phyloP scores from a whole-genome alignment of 257 asterid species.

The Datura wrightii region DNA sequence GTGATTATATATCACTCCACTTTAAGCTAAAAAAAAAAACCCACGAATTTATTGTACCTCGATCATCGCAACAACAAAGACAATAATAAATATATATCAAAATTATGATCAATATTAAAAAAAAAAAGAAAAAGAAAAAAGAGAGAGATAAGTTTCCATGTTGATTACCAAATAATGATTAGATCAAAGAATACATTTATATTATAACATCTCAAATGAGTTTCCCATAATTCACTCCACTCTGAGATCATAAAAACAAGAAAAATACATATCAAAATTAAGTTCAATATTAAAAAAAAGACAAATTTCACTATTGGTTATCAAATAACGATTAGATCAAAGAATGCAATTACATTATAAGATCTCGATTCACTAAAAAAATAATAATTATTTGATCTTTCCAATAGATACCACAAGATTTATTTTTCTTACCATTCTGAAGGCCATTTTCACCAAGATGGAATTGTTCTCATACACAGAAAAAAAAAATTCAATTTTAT shows the following conservation, averaged over 20 bases:
- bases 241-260: too few relatives aligned
- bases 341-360: not conserved
- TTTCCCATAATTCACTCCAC: too few relatives aligned
- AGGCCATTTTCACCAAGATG: not conserved
- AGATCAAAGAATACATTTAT: too few relatives aligned
- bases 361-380: not conserved
- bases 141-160: too few relatives aligned
- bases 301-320: not conserved
- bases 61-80: not conserved
- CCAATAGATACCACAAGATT: not conserved
- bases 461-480: not conserved
- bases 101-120: not conserved
- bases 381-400: not conserved
- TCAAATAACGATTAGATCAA: not conserved
- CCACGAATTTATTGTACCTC: not conserved
- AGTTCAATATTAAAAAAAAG: not conserved
- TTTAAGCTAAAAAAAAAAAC: not conserved
- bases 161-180: too few relatives aligned
- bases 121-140: too few relatives aligned
- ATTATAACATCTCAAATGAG: too few relatives aligned
- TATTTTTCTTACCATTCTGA: slow-evolving; percentile 15
- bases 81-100: not conserved
- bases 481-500: not conserved
- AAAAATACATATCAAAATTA: too few relatives aligned
- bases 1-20: not conserved